Evolutionary conservation across 805 yeast species (phyloP).

Genomic region (Teunomyces pallodes): DNA sequence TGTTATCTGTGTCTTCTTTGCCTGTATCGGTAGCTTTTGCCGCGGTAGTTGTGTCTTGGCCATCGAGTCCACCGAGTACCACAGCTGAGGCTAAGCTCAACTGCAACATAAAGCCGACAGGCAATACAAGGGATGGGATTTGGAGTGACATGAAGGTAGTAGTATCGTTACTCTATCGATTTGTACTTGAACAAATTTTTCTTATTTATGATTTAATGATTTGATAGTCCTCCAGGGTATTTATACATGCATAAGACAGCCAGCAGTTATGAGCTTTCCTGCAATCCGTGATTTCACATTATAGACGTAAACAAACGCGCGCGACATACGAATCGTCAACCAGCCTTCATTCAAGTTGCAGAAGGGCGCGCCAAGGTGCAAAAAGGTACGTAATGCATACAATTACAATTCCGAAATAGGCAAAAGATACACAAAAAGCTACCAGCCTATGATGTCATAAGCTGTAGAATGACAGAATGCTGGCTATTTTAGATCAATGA

Average conservation of each 20-base stretch:
- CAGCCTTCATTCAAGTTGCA: not conserved
- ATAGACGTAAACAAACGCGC: not conserved
- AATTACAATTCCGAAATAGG: constrained; percentile 13
- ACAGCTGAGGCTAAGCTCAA: constrained; percentile 9
- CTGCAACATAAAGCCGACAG: constrained; percentile 8
- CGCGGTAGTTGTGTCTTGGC: not conserved
- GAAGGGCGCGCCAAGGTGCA: too few relatives aligned
- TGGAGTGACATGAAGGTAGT: constrained; percentile 13
- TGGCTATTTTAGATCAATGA: not conserved
- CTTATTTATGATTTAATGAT: not conserved
- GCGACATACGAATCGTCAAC: not conserved
- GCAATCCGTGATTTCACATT: not conserved
- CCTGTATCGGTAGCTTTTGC: constrained; percentile 6
- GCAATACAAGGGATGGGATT: constrained; percentile 1
- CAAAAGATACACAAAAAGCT: constrained; percentile 8
- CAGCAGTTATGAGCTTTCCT: not conserved
- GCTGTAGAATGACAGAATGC: not conserved
- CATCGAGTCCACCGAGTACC: constrained; percentile 16
- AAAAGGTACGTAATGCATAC: not conserved
- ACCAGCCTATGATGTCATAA: not conserved
- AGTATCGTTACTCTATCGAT: too few relatives aligned
- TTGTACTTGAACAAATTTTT: too few relatives aligned
- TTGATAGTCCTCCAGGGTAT: not conserved
- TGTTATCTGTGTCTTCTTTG: constrained; percentile 3
- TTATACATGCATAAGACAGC: not conserved